These are phyloP conservation scores for Teratosphaeria nubilosa DNA, from an alignment of 2,329 filamentous ascomycete species.

Conservation along the genomic window DNA sequence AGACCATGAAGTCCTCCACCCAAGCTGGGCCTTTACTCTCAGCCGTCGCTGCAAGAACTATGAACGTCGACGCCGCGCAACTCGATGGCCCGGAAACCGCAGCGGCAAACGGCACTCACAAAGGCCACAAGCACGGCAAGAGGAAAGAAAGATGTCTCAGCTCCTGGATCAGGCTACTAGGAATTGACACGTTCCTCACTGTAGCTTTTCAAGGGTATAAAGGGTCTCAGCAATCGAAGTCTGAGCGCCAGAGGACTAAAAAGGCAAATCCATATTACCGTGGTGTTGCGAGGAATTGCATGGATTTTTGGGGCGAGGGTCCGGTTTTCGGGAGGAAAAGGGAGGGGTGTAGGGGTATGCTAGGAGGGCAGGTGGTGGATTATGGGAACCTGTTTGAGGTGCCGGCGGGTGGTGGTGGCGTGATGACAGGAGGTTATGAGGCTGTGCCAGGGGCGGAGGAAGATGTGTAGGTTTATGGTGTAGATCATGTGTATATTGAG, in stretches of 20 bases:
- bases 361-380: constrained; percentile 72
- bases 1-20: constrained; percentile 75
- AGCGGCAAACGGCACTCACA: constrained; percentile 17
- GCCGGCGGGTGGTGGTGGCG: constrained; percentile 50
- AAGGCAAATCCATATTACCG: constrained; percentile 73
- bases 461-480: background rate
- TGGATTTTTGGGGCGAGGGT: constrained; percentile 92
- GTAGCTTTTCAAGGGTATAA: constrained; percentile 69
- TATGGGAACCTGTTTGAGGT: constrained; percentile 86
- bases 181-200: constrained; percentile 86
- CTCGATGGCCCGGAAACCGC: constrained; percentile 54
- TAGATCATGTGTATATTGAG: background rate
- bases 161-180: constrained; percentile 75
- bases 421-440: constrained; percentile 50
- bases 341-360: constrained; percentile 61
- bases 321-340: constrained; percentile 68
- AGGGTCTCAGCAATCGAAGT: constrained; percentile 38
- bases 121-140: constrained; percentile 35
- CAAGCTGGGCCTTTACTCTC: constrained; percentile 53
- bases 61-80: constrained; percentile 56
- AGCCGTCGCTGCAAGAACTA: constrained; percentile 63
- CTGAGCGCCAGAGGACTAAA: constrained; percentile 22
- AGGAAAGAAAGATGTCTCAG: constrained; percentile 59
- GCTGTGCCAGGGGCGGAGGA: constrained; percentile 43
- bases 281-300: constrained; percentile 79